These are phyloP conservation scores for Canavalia ensiformis DNA, from an alignment of 306 rosid genomes.

Conservation along the genomic window DNA sequence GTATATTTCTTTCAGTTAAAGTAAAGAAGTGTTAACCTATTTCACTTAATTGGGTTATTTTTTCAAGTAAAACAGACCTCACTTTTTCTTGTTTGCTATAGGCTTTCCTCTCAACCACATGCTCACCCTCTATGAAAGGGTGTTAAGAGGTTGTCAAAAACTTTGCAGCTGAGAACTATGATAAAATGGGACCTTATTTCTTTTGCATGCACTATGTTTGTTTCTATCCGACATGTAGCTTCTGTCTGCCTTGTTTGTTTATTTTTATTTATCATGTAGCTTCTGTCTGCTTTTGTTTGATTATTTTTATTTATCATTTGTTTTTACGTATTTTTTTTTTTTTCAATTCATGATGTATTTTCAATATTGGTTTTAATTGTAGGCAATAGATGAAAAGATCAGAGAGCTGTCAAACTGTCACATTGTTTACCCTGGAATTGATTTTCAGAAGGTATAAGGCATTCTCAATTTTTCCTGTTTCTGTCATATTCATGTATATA, in stretches of 20 bases:
- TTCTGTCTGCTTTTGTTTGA: too few species aligned
- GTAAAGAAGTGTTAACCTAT: not conserved
- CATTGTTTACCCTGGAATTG: slow-evolving; percentile 81
- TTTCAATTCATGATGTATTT: slow-evolving; percentile 32
- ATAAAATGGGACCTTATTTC: slow-evolving; percentile 4
- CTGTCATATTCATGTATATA: slow-evolving; percentile 3
- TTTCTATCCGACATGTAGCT: slow-evolving; percentile 37
- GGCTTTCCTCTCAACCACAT: not conserved
- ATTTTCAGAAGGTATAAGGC: slow-evolving; percentile 81
- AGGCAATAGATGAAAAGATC: slow-evolving; percentile 98
- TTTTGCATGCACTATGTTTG: slow-evolving; percentile 32
- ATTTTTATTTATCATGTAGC: not conserved
- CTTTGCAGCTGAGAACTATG: slow-evolving; percentile 1
- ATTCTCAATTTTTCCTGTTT: slow-evolving; percentile 13
- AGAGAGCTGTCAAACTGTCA: slow-evolving; percentile 98
- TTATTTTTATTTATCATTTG: not conserved
- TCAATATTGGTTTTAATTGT: slow-evolving; percentile 43
- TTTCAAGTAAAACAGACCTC: slow-evolving; percentile 2
- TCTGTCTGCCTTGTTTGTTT: slow-evolving; percentile 10
- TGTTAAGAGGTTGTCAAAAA: slow-evolving; percentile 18
- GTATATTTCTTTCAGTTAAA: slow-evolving; percentile 3
- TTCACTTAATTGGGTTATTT: slow-evolving; percentile 5
- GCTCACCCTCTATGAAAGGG: not conserved
- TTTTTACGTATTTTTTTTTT: slow-evolving; percentile 29
- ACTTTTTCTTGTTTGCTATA: not conserved